Base-by-base conservation (phyloP, 345 rosid genomes). In the Salix brachista region DNA sequence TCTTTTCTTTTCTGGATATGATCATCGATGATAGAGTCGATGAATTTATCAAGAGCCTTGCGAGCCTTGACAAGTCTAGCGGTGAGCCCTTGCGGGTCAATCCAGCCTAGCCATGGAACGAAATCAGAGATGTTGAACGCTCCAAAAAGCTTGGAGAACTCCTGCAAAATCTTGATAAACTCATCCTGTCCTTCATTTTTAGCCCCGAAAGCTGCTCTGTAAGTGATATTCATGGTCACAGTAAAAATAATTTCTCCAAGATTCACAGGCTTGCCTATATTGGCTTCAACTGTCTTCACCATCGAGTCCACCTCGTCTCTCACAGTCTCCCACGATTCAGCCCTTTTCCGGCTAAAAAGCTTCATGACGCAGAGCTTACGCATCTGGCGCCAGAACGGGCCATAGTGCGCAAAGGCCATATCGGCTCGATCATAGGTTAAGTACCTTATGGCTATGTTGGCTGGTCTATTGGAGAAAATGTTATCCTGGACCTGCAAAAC, bases 341-440 rank as follows among this genome's bases (percentile, higher is more conserved):
- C 97, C 67, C 99, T 50, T 80, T 90, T 94, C 11, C 99, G 91
- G 80, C 99, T 96, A 77, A 96, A 96, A 17, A 94, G 84, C 86
- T 88, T 90, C 90, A 94, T 88, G 68, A 92, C 98, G 58, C 97
- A 90, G 4, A 94, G 87, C 85, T 96, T 96, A 1, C 99, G 82
- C 99, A 94, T 94, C 87, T 94, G 98, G 37, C 99, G 81, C 99
- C 99, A 94, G 62, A 92, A 94, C 1, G 99, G 98, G 0, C 99
- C 99, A 74, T 94, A 96, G 81, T 92, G 90, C 17, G 98, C 95
- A 23, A 96, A 96, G 42, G 99, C 99, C 97, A 96, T 92, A 77
- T 96, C 98, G 2, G 97, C 92, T 12, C 97, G 86, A 68, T 90
- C 89, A 48, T 96, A 96, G 11, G 97, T 94, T n/a, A 96, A 87